Percentiles rank a stretch among this genome's conserved stretches.
Conservation (phyloP, 768 basidiomycete genomes). For the Podaxis pistillaris region DNA sequence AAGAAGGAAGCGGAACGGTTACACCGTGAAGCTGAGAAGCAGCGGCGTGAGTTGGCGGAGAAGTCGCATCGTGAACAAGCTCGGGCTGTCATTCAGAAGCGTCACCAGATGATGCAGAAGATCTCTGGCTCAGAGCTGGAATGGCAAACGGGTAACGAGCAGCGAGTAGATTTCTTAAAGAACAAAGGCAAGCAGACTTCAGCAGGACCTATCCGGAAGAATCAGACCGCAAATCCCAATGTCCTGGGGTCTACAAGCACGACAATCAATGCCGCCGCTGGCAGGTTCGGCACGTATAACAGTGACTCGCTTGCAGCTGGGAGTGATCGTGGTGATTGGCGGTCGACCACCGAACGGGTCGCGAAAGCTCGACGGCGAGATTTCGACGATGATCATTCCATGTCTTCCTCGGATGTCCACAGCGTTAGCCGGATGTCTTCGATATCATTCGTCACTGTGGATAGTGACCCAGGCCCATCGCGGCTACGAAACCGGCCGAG, state of each 20-base stretch:
- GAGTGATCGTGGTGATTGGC: constrained; percentile 43
- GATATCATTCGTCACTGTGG: constrained; percentile 80
- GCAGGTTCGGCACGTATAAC: constrained; percentile 40
- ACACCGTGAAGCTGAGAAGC: constrained; percentile 80
- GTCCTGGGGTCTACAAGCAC: constrained; percentile 30
- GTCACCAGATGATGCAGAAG: constrained; percentile 70
- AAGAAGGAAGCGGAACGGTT: constrained; percentile 83
- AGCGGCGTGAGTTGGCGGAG: constrained; percentile 73
- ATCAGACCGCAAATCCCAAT: constrained; percentile 34
- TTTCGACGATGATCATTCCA: constrained; percentile 88
- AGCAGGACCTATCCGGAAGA: constrained; percentile 62
- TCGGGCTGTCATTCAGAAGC: constrained; percentile 90
- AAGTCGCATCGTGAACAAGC: constrained; percentile 83
- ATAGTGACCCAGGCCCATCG: constrained; percentile 82
- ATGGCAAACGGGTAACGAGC: constrained; percentile 53
- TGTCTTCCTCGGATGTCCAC: constrained; percentile 85
- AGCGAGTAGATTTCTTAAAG: constrained; percentile 41
- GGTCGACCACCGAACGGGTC: constrained; percentile 54
- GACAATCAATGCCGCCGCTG: constrained; percentile 62
- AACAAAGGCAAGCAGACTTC: constrained; percentile 53
- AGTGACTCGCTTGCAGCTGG: constrained; percentile 27
- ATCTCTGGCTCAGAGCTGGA: constrained; percentile 55
- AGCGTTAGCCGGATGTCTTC: constrained; percentile 72
- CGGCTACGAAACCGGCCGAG: constrained; percentile 62
- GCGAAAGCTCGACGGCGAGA: constrained; percentile 80